A percentile compares a stretch with the other conserved stretches of the same genome.
Evolutionary conservation across 1,284 basidiomycete species (phyloP).

Genomic region (Leccinum pallidistipes): DNA sequence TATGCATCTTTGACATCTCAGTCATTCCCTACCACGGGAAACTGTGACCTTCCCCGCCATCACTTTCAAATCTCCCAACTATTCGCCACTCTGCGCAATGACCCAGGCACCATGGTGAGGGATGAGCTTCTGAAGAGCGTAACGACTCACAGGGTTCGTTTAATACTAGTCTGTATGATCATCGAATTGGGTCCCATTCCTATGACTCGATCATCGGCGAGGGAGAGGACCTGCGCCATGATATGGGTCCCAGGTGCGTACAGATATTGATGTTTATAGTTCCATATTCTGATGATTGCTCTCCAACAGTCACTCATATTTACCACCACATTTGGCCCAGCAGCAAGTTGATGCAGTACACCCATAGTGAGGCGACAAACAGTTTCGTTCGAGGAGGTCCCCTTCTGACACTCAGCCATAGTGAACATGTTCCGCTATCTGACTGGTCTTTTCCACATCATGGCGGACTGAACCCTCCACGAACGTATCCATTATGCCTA

Average conservation of each 20-base stretch:
- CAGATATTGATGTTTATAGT: neutral
- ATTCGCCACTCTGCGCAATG: constrained; percentile 14
- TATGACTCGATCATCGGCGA: neutral
- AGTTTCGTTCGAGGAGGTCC: neutral
- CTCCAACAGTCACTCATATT: constrained; percentile 10
- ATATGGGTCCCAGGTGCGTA: constrained; percentile 11
- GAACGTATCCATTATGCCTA: neutral
- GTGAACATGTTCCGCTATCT: constrained; percentile 8
- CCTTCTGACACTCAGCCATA: constrained; percentile 8
- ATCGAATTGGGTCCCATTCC: constrained; percentile 4
- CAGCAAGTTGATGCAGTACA: constrained; percentile 1
- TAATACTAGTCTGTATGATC: constrained; percentile 9
- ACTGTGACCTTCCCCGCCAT: constrained; percentile 4
- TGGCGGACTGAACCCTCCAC: neutral
- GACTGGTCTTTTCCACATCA: neutral
- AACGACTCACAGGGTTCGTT: constrained; percentile 2
- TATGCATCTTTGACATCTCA: constrained; percentile 20
- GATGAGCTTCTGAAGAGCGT: neutral
- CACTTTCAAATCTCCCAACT: neutral
- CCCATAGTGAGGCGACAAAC: constrained; percentile 13
- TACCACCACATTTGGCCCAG: neutral
- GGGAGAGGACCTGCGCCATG: constrained; percentile 1
- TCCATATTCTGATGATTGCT: constrained; percentile 8
- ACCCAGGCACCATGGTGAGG: constrained; percentile 13
- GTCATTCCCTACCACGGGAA: constrained; percentile 11